These are phyloP conservation scores for Plenodomus tracheiphilus DNA, from an alignment of 2,329 filamentous ascomycete genomes.

Conservation along the genomic window DNA sequence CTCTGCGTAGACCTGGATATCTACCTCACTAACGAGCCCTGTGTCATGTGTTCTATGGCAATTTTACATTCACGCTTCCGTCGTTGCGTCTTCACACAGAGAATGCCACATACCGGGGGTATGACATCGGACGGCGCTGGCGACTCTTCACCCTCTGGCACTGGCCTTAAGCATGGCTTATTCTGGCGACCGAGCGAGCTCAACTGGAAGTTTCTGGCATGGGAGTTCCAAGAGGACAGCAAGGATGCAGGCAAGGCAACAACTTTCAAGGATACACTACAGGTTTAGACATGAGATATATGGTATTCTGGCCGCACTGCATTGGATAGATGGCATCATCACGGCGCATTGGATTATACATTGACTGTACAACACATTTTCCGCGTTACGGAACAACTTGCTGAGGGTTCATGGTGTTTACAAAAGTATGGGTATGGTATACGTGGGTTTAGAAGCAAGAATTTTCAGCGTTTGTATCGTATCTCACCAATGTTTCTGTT, in stretches of 20 bases:
- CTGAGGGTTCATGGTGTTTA: not conserved
- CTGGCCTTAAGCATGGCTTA: constrained; percentile 58
- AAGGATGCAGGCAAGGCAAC: constrained; percentile 7
- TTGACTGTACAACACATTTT: not conserved
- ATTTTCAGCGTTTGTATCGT: not conserved
- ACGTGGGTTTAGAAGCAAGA: not conserved
- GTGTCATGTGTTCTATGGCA: constrained; percentile 95
- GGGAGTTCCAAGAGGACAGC: constrained; percentile 63
- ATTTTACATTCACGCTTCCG: constrained; percentile 92
- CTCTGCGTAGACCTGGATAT: constrained; percentile 92
- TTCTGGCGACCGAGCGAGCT: constrained; percentile 72
- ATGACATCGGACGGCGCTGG: constrained; percentile 68
- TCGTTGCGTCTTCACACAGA: constrained; percentile 76
- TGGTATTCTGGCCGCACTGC: constrained; percentile 1
- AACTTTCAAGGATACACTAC: constrained; percentile 30
- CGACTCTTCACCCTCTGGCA: constrained; percentile 10
- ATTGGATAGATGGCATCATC: constrained; percentile 31
- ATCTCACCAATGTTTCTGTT: no score
- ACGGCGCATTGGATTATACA: constrained; percentile 24
- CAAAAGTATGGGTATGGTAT: not conserved
- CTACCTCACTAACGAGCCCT: constrained; percentile 94
- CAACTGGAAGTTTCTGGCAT: constrained; percentile 83
- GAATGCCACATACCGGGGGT: constrained; percentile 81
- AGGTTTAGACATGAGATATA: constrained; percentile 27
- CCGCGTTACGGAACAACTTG: not conserved